Evolutionary conservation across 352 stramenopile genomes (phyloP).

Genomic region (Phytophthora cajani): DNA sequence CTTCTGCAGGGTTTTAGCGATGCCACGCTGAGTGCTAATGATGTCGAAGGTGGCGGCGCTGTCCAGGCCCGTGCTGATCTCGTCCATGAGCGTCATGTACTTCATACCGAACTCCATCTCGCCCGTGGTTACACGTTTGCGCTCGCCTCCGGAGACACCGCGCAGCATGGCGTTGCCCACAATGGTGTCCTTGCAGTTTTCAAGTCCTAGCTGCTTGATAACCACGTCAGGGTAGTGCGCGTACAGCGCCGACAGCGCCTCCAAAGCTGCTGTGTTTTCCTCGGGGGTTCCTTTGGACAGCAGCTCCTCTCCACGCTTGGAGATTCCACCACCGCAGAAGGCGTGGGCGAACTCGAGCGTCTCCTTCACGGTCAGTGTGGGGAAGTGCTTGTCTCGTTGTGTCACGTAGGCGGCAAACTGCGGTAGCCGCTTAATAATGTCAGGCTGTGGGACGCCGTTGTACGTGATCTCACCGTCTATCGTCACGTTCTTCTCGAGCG

Average conservation of each 20-base stretch:
- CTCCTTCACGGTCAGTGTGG: constrained; percentile 57
- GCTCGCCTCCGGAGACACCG: constrained; percentile 67
- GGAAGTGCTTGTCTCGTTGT: constrained; percentile 79
- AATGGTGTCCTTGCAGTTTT: constrained; percentile 53
- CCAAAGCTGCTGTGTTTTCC: no score
- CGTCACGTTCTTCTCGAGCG: constrained; percentile 42
- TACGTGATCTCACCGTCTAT: constrained; percentile 54
- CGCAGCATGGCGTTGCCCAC: constrained; percentile 55
- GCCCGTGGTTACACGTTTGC: constrained; percentile 56
- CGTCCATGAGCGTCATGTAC: constrained; percentile 84
- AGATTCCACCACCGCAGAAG: constrained; percentile 29
- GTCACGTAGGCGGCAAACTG: constrained; percentile 54
- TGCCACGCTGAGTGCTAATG: constrained; percentile 41
- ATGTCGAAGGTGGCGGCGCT: constrained; percentile 66
- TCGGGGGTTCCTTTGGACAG: no score
- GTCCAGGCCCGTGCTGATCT: constrained; percentile 73
- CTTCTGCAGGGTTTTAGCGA: constrained; percentile 32
- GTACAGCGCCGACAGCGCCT: no score
- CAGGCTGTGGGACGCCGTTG: constrained; percentile 45
- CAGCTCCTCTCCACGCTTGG: no score
- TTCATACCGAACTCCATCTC: constrained; percentile 81
- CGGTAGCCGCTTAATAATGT: constrained; percentile 39
- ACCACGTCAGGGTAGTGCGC: constrained; percentile 56
- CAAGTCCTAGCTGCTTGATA: constrained; percentile 48
- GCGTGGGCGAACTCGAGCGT: constrained; percentile 55